A percentile compares a stretch with the other conserved stretches of the same genome.
Evolutionary conservation across 495 filamentous ascomycete species (phyloP).

Genomic region (Penicillium salamii): DNA sequence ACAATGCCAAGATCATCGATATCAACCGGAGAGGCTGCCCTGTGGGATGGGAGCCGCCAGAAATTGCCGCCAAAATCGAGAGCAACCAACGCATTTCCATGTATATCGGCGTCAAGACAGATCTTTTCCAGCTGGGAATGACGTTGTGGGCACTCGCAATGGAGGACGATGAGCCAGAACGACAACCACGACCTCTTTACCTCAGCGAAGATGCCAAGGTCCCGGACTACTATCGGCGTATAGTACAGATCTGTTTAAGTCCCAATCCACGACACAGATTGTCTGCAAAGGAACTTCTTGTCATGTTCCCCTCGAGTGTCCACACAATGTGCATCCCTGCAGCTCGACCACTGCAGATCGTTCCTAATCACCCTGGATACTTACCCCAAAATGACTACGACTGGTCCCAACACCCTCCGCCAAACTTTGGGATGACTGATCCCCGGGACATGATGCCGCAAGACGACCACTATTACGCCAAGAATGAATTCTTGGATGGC

Average conservation of each 20-base stretch:
- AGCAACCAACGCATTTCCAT: conserved; percentile 92
- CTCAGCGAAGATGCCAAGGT: conserved; percentile 45
- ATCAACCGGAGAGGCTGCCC: conserved; percentile 96
- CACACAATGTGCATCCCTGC: conserved; percentile 2
- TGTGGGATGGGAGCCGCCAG: conserved; percentile 96
- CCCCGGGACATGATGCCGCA: conserved; percentile 1
- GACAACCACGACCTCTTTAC: conserved; percentile 66
- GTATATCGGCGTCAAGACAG: conserved; percentile 98
- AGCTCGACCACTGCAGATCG: not conserved
- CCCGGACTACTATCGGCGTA: conserved; percentile 56
- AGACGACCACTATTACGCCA: not conserved
- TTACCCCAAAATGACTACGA: conserved; percentile 11
- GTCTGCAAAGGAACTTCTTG: conserved; percentile 56
- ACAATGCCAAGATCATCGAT: conserved; percentile 95
- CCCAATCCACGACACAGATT: conserved; percentile 52
- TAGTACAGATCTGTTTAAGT: conserved; percentile 59
- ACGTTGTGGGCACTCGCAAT: conserved; percentile 90
- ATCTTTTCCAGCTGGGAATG: conserved; percentile 95
- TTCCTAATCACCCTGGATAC: not conserved
- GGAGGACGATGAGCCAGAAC: conserved; percentile 86
- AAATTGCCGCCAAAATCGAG: conserved; percentile 82
- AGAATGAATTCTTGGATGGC: conserved; percentile 2
- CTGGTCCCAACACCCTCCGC: not conserved
- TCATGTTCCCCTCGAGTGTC: conserved; percentile 42
- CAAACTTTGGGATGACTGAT: not conserved